These are phyloP conservation scores for Isatis tinctoria DNA, from an alignment of 345 rosid species.

Conservation along the genomic window DNA sequence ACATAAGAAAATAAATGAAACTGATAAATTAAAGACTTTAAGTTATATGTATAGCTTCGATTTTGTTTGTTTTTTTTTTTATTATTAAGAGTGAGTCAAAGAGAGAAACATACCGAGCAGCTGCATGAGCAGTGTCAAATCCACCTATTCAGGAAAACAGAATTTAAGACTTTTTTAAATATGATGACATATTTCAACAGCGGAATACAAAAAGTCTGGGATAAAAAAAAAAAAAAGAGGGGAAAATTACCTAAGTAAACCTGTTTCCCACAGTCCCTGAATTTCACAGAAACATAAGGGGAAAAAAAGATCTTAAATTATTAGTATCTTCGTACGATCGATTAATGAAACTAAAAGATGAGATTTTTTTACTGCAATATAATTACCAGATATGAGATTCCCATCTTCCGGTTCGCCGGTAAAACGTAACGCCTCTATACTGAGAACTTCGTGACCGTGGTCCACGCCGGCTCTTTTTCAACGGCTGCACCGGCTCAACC, in stretches of 20 bases:
- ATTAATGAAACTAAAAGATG: neutral
- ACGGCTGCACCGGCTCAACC: slow-evolving; percentile 55
- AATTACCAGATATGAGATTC: slow-evolving; percentile 96
- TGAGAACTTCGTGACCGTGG: slow-evolving; percentile 97
- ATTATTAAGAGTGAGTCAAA: neutral
- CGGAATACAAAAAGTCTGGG: neutral
- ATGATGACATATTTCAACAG: neutral
- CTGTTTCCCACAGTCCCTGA: slow-evolving; percentile 99
- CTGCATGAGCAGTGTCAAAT: slow-evolving; percentile 99
- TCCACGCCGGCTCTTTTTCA: slow-evolving; percentile 92
- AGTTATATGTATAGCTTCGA: neutral
- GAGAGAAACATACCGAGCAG: slow-evolving; percentile 69
- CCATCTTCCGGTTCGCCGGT: slow-evolving; percentile 98
- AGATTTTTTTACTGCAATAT: neutral
- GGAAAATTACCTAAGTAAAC: slow-evolving; percentile 78
- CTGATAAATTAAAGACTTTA: neutral
- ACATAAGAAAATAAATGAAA: slow-evolving; percentile 12
- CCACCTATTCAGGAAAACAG: slow-evolving; percentile 59
- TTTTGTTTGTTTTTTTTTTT: neutral
- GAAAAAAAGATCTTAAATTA: neutral
- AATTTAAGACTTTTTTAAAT: neutral
- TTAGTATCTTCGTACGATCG: neutral
- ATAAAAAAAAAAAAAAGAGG: neutral
- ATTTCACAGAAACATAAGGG: slow-evolving; percentile 12
- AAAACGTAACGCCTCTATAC: slow-evolving; percentile 95